Evolutionary conservation across 1,284 basidiomycete genomes (phyloP), one percentile per base, ranked within the genome.

Genomic region (Gomphus bonarii): DNA sequence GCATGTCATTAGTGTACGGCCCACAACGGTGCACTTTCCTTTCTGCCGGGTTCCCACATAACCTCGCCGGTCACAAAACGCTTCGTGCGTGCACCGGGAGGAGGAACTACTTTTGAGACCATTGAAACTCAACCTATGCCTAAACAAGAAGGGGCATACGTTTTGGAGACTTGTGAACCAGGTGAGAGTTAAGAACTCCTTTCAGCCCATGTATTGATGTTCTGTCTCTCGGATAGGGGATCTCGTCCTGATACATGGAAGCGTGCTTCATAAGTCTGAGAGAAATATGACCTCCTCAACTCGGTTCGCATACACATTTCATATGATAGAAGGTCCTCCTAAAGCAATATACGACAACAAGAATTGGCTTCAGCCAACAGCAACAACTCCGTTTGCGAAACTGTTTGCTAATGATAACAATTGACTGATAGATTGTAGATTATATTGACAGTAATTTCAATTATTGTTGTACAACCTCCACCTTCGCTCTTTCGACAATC

Each of bases 301-400:
- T 1, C 80, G 94, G 18, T 91, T 89, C 65, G 92, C 92, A 38
- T 97, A 95, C 68, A 95, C 93, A 1, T 97, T 97, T 71, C 94
- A 97, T 66, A 94, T 89, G 86, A 83, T 91, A 48, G 88, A 91
- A 55, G 80, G 81, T 0, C 71, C 80, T 8, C 80, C 82, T 0
- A 67, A 80, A 62, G 85, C 82, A 1, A 64, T 66, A 50, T 91
- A 89, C 61, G 88, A 91, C 59, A 76, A 79, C 62, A 86, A 85
- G 76, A 91, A 92, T 67, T 93, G 91, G 91, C 73, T 95, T 58
- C 92, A 97, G 67, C 91, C 93, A 0, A 91, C 90, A 0, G 63
- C 72, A 10, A 78, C 74, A 22, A 85, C 88, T 82, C 90, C 91
- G 0, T 95, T 95, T 70, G 79, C 85, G 16, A 78, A 40, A 46